Percentiles rank a stretch among this genome's conserved stretches.
Evolutionary conservation across 208 protist genomes (phyloP).

Genomic region (Trichomonas gallinae): DNA sequence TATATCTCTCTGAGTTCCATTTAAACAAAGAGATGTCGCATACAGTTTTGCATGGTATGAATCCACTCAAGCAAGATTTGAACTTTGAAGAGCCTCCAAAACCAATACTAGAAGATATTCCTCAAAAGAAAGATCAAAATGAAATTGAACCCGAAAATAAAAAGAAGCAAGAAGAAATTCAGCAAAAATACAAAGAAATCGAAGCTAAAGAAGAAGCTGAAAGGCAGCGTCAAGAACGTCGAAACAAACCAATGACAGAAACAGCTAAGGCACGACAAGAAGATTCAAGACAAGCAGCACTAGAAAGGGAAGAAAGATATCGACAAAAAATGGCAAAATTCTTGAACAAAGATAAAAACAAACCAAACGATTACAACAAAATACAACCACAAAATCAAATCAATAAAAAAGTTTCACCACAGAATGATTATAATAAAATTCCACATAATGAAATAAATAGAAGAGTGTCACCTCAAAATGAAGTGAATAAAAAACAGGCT

Average conservation of each 20-base stretch:
- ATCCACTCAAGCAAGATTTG: background rate
- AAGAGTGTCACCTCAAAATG: no score
- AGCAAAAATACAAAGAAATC: background rate
- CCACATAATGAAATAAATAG: no score
- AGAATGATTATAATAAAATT: no score
- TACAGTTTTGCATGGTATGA: background rate
- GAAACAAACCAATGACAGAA: background rate
- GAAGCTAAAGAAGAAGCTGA: background rate
- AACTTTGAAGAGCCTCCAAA: background rate
- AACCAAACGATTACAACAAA: background rate
- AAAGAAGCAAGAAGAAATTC: background rate
- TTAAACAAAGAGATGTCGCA: background rate
- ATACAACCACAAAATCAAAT: no score
- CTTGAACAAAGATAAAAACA: background rate
- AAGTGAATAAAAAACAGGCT: no score
- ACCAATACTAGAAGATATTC: background rate
- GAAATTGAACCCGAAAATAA: background rate
- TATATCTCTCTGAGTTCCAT: background rate
- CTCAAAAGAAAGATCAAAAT: background rate
- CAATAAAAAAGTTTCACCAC: no score
- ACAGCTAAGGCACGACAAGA: background rate
- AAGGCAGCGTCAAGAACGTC: background rate
- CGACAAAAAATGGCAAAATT: background rate
- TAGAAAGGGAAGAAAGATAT: background rate
- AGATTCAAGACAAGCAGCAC: background rate